Conservation (phyloP, 495 filamentous ascomycete species). For the Podospora australis region DNA sequence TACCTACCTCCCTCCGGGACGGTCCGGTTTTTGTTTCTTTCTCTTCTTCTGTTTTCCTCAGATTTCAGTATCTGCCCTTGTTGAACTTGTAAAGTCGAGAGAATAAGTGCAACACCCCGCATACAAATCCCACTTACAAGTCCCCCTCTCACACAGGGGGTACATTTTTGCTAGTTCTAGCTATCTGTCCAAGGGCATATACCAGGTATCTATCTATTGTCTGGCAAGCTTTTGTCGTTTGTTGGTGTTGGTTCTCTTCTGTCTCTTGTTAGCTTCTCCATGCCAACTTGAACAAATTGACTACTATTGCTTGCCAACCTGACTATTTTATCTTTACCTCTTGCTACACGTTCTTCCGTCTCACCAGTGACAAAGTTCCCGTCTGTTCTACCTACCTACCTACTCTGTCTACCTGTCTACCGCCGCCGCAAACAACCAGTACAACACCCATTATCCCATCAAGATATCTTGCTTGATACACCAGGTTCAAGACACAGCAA, state of each 20-base stretch:
- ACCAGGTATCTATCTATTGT: conserved; percentile 3
- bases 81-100: too few relatives aligned
- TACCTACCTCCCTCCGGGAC: background rate
- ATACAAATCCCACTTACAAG: conserved; percentile 10
- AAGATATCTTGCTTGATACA: too few relatives aligned
- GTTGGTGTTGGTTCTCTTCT: background rate
- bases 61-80: background rate
- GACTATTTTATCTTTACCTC: background rate
- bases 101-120: conserved; percentile 8
- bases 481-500: too few relatives aligned
- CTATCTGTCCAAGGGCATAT: conserved; percentile 9
- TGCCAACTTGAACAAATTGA: background rate
- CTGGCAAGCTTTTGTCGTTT: background rate
- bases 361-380: too few relatives aligned
- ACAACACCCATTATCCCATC: too few relatives aligned
- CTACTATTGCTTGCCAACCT: too few relatives aligned
- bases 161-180: conserved; percentile 9
- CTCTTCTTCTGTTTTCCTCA: background rate
- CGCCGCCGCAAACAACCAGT: background rate
- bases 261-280: background rate
- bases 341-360: background rate
- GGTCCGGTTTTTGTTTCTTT: background rate
- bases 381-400: background rate
- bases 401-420: background rate
- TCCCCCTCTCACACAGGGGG: conserved; percentile 25